Evolutionary conservation across 345 rosid genomes (phyloP).

Genomic region (Hirschfeldia incana): DNA sequence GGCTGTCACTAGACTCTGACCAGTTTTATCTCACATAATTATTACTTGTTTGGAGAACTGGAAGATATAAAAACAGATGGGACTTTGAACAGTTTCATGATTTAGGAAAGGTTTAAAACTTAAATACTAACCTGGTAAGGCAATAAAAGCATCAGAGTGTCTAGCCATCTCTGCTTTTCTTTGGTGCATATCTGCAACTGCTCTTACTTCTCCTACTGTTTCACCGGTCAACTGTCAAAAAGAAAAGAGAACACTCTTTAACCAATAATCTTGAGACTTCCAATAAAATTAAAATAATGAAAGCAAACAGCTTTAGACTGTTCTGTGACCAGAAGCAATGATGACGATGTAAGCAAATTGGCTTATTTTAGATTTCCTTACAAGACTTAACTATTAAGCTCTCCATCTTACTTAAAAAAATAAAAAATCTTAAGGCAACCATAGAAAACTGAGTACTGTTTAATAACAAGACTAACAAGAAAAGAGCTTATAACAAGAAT

Average conservation of each 20-base stretch:
- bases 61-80: slow-evolving; percentile 16
- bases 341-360: slow-evolving; percentile 33
- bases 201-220: slow-evolving; percentile 98
- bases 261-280: slow-evolving; percentile 23
- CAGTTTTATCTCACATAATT: slow-evolving; percentile 26
- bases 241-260: slow-evolving; percentile 15
- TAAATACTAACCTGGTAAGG: slow-evolving; percentile 82
- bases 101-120: not conserved
- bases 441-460: not conserved
- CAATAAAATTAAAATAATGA: slow-evolving; percentile 12
- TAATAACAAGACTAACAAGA: too few species aligned
- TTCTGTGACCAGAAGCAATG: slow-evolving; percentile 42
- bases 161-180: slow-evolving; percentile 99
- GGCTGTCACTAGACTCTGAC: slow-evolving; percentile 32
- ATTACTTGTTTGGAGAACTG: slow-evolving; percentile 25
- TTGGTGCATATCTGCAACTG: slow-evolving; percentile 98
- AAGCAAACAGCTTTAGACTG: slow-evolving; percentile 35
- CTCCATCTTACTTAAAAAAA: not conserved
- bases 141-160: slow-evolving; percentile 99
- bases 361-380: slow-evolving; percentile 15
- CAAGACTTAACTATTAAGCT: slow-evolving; percentile 26
- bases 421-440: not conserved
- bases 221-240: slow-evolving; percentile 95
- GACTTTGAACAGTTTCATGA: slow-evolving; percentile 4
- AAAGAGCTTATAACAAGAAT: slow-evolving; percentile 9